phyloP scores from a whole-genome alignment of 2,329 filamentous ascomycete species.

The Aspergillus sp. region DNA sequence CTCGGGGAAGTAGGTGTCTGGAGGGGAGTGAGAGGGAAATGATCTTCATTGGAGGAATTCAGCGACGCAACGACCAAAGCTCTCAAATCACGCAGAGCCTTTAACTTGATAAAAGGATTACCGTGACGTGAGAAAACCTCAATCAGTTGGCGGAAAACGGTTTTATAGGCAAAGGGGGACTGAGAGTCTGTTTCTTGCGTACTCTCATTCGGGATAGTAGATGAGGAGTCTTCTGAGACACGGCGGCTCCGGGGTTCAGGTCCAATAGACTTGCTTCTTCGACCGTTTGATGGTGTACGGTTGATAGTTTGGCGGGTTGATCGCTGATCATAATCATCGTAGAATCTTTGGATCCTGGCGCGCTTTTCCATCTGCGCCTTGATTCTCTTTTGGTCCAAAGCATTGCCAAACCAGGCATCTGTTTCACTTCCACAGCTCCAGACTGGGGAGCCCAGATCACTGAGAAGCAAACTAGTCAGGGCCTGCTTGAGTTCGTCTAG shows the following conservation, averaged over 20 bases:
- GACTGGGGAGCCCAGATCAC: conserved; percentile 80
- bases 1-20: conserved; percentile 3
- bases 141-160: conserved; percentile 73
- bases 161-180: conserved; percentile 67
- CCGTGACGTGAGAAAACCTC: conserved; percentile 84
- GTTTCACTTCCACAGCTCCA: conserved; percentile 90
- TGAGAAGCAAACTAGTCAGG: conserved; percentile 77
- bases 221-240: neutral
- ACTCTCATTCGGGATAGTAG: neutral
- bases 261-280: conserved; percentile 32
- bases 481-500: conserved; percentile 71
- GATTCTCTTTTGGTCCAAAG: conserved; percentile 47
- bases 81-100: conserved; percentile 76
- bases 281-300: conserved; percentile 15
- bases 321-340: conserved; percentile 31
- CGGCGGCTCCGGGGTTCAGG: conserved; percentile 8
- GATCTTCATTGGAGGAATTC: conserved; percentile 48
- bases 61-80: conserved; percentile 74
- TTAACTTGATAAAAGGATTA: conserved; percentile 81
- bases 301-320: conserved; percentile 19
- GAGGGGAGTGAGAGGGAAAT: conserved; percentile 3
- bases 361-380: conserved; percentile 35
- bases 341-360: conserved; percentile 33
- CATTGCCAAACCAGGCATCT: conserved; percentile 71
- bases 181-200: conserved; percentile 35